Base-by-base conservation (phyloP, 176 grass and related monocot species). In the Musa acuminata region DNA sequence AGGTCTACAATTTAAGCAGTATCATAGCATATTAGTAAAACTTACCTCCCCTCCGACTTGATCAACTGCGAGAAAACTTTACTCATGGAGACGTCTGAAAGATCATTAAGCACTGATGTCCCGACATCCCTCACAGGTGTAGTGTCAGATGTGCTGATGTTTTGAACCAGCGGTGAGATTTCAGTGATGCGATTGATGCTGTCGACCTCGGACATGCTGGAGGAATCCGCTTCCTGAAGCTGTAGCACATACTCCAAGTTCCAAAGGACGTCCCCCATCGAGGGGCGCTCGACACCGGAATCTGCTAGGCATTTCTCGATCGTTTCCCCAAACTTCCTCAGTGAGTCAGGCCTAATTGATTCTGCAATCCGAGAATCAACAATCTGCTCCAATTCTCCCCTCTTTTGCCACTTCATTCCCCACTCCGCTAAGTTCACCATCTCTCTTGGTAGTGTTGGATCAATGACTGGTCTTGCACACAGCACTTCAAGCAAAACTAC, bases 221-320 rank as follows among this genome's bases (percentile, higher is more conserved):
- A 9, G 17, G 53, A 9, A 19, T 74, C 72, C 35, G 53, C 53
- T 43, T 87, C 84, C 16, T 90, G 88, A 1, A 87, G 52, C 17
- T 84, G 70, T 51, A 90, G 83, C 6, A 79, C 80, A 26, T 84
- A 84, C 55, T 90, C 88, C 75, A 90, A 58, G 26, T 87, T 90
- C 88, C 88, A 90, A 52, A 90, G 65, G 29, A 90, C 88, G 72
- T 87, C 84, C 0, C 84, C 84, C 72, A 90, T 90, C 21, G 82
- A 57, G 0, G 88, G 88, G 74, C 88, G 72, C 5, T 87, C 84
- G 0, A 77, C 63, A 1, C 88, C 84, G 29, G 86, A 80, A 54
- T 90, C 88, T 54, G 79, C 71, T 11, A 90, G 74, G 80, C 88
- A 90, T 62, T 90, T 90, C 75, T 87, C 84, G 2, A 82, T 77